phyloP scores from a whole-genome alignment of 768 basidiomycete species.

The Leccinellum rugosiceps region DNA sequence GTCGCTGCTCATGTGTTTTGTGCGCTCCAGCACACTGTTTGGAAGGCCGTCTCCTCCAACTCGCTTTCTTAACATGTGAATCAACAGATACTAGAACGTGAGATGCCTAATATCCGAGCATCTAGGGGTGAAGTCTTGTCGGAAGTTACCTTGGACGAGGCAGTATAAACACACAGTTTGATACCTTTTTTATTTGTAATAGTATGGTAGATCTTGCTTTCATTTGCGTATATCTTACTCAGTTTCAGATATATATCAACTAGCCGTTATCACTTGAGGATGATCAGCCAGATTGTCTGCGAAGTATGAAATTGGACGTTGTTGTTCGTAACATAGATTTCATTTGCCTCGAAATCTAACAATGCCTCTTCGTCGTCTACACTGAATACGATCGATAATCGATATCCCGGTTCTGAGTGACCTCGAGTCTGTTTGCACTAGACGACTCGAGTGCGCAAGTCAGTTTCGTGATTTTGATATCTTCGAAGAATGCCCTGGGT shows the following conservation, averaged over 20 bases:
- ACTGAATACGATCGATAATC: too few relatives aligned
- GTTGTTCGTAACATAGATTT: too few relatives aligned
- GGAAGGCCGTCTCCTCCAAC: conserved; percentile 26
- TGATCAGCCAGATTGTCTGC: too few relatives aligned
- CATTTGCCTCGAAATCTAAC: too few relatives aligned
- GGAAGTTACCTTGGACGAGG: not conserved
- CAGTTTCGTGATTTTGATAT: not conserved
- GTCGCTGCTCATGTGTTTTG: conserved; percentile 19
- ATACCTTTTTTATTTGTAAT: not conserved
- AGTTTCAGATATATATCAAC: not conserved
- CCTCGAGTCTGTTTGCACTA: not conserved
- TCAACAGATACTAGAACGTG: not conserved
- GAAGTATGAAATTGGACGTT: too few relatives aligned
- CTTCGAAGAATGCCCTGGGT: not conserved
- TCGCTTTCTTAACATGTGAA: conserved; percentile 3
- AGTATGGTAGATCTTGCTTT: not conserved
- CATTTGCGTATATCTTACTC: conserved; percentile 1
- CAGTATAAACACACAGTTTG: not conserved
- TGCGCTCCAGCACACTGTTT: conserved; percentile 20
- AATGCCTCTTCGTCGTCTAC: too few relatives aligned
- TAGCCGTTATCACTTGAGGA: not conserved
- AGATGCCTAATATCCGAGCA: not conserved
- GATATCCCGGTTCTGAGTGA: not conserved
- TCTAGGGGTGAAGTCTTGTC: conserved; percentile 1
- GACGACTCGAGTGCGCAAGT: not conserved